These are phyloP conservation scores for Phytophthora ramorum DNA, from an alignment of 352 stramenopile genomes.

Conservation along the genomic window DNA sequence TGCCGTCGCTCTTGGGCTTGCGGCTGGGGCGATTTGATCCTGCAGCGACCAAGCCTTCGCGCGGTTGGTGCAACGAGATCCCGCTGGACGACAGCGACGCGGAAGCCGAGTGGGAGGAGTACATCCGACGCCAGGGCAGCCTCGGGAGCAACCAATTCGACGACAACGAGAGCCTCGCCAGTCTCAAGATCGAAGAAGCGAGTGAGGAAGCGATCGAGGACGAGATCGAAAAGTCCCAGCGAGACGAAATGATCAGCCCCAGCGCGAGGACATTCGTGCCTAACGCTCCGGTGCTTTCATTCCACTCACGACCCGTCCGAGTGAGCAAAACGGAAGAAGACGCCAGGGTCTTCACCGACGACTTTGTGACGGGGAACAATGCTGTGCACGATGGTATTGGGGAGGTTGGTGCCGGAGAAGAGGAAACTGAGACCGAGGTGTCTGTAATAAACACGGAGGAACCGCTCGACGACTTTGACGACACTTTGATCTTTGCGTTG, in stretches of 20 bases:
- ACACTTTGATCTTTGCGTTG: conserved; percentile 37
- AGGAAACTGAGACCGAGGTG: background rate
- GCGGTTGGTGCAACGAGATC: conserved; percentile 31
- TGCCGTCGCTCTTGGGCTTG: conserved; percentile 33
- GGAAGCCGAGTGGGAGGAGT: conserved; percentile 26
- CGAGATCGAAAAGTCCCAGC: conserved; percentile 20
- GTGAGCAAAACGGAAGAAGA: background rate
- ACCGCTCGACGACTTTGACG: conserved; percentile 35
- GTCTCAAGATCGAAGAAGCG: conserved; percentile 27
- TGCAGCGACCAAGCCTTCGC: conserved; percentile 19
- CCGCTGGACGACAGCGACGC: conserved; percentile 27
- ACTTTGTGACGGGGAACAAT: conserved; percentile 3
- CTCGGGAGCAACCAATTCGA: conserved; percentile 20
- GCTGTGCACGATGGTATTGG: background rate
- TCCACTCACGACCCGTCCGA: conserved; percentile 6
- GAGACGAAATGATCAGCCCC: background rate
- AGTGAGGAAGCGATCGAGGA: conserved; percentile 31
- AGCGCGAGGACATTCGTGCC: background rate
- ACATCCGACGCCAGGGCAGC: conserved; percentile 18
- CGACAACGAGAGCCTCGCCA: conserved; percentile 21
- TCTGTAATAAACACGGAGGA: conserved; percentile 1
- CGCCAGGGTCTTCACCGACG: background rate
- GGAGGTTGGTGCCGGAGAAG: background rate
- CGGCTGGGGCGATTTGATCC: conserved; percentile 21
- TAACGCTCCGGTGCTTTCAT: background rate